Conservation (phyloP, 2,329 filamentous ascomycete genomes). For the Aspergillus persii region DNA sequence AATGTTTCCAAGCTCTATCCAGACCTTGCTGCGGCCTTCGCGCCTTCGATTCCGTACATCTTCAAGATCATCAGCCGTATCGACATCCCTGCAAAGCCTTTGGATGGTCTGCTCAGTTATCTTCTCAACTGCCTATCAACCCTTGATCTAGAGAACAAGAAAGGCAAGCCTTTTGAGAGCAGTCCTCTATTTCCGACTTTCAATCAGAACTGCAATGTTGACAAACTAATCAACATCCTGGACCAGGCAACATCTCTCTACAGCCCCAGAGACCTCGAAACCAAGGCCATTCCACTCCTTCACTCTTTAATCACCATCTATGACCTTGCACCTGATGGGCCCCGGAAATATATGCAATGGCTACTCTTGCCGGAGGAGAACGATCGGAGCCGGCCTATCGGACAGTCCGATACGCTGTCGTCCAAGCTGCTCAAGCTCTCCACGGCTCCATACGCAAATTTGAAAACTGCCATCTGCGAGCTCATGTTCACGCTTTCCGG, state of each 20-base stretch:
- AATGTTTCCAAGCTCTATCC: slow-evolving; percentile 78
- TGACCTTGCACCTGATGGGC: slow-evolving; percentile 62
- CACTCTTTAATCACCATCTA: slow-evolving; percentile 71
- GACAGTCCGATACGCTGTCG: slow-evolving; percentile 69
- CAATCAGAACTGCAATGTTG: slow-evolving; percentile 58
- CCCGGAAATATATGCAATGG: slow-evolving; percentile 62
- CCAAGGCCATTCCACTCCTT: slow-evolving; percentile 68
- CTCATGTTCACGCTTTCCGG: slow-evolving; percentile 86
- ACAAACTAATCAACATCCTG: slow-evolving; percentile 68
- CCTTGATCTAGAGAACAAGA: slow-evolving; percentile 63
- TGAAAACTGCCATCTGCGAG: slow-evolving; percentile 72
- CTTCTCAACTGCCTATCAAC: slow-evolving; percentile 81
- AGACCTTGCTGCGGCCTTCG: slow-evolving; percentile 61
- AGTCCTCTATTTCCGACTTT: slow-evolving; percentile 65
- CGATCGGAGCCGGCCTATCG: slow-evolving; percentile 75
- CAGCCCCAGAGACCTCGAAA: slow-evolving; percentile 68
- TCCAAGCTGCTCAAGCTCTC: slow-evolving; percentile 75
- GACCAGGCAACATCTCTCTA: slow-evolving; percentile 64
- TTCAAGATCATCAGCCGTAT: slow-evolving; percentile 66
- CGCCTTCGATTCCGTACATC: slow-evolving; percentile 65
- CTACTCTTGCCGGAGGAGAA: slow-evolving; percentile 71
- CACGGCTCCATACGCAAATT: slow-evolving; percentile 68
- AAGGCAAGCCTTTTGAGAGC: slow-evolving; percentile 43
- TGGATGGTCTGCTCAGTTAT: slow-evolving; percentile 69
- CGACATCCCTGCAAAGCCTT: slow-evolving; percentile 60